These are phyloP conservation scores for Ophiostoma angusticollis DNA, from an alignment of 2,329 filamentous ascomycete species.

Conservation along the genomic window DNA sequence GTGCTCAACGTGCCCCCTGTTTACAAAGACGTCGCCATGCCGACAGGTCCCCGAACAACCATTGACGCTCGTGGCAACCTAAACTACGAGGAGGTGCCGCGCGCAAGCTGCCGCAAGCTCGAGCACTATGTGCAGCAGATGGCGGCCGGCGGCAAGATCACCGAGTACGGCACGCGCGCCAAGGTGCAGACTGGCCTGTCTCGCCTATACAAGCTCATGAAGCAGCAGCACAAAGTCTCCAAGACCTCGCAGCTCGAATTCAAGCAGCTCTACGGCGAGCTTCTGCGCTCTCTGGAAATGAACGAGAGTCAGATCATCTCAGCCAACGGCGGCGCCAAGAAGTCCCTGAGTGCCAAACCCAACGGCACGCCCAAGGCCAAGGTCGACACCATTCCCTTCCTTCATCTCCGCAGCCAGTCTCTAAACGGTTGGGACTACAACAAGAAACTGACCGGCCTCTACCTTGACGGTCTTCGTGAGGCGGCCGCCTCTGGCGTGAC, in stretches of 20 bases:
- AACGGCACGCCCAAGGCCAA: conserved; percentile 63
- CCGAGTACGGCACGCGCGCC: conserved; percentile 93
- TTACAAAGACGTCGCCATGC: conserved; percentile 90
- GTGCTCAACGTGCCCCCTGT: conserved; percentile 72
- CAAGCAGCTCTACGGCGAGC: conserved; percentile 86
- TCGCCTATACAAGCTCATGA: conserved; percentile 95
- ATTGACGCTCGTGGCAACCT: conserved; percentile 87
- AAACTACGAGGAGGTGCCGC: conserved; percentile 76
- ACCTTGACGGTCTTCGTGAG: conserved; percentile 82
- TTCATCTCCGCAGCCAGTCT: conserved; percentile 89
- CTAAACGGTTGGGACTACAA: conserved; percentile 97
- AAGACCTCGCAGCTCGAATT: conserved; percentile 95
- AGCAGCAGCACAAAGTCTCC: conserved; percentile 94
- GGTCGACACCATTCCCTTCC: conserved; percentile 93
- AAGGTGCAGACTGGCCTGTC: conserved; percentile 95
- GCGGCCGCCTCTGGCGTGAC: conserved; percentile 79
- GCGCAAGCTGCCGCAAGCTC: conserved; percentile 83
- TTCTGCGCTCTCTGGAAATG: conserved; percentile 89
- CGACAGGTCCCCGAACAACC: conserved; percentile 85
- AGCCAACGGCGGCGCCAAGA: conserved; percentile 33
- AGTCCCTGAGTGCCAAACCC: conserved; percentile 32
- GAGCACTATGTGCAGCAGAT: conserved; percentile 98
- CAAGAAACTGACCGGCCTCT: conserved; percentile 91
- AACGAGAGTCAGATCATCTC: conserved; percentile 96
- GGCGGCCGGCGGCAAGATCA: conserved; percentile 96